These are phyloP conservation scores for Kwoniella botswanensis DNA, from an alignment of 768 basidiomycete species.

Conservation along the genomic window DNA sequence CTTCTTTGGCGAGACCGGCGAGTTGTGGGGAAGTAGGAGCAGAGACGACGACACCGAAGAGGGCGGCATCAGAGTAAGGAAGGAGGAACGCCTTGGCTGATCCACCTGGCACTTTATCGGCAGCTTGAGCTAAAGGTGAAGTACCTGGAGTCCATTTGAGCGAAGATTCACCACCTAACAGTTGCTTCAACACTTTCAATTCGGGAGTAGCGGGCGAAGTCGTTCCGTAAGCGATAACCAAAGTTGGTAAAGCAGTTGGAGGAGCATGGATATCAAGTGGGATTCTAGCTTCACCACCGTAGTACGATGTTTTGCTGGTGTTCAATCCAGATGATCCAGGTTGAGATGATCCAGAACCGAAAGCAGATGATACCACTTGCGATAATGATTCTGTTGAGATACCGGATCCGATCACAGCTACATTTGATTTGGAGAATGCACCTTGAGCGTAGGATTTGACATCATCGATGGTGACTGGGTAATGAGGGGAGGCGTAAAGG, in stretches of 20 bases:
- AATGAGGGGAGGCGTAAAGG: constrained; percentile 78
- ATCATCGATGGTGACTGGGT: constrained; percentile 61
- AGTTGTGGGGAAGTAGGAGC: constrained; percentile 69
- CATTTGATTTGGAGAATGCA: constrained; percentile 76
- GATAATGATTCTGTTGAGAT: constrained; percentile 73
- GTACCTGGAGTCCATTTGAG: constrained; percentile 85
- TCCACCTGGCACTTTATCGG: constrained; percentile 63
- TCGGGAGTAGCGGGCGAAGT: constrained; percentile 68
- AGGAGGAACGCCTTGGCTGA: constrained; percentile 76
- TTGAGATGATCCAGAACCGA: constrained; percentile 62
- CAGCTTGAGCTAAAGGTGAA: constrained; percentile 69
- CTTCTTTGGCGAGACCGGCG: constrained; percentile 59
- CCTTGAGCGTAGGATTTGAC: constrained; percentile 74
- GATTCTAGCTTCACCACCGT: constrained; percentile 87
- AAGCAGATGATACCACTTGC: constrained; percentile 73
- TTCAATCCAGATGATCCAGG: constrained; percentile 57
- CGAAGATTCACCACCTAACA: constrained; percentile 76
- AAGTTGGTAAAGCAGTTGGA: constrained; percentile 65
- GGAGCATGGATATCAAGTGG: constrained; percentile 62
- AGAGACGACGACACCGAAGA: constrained; percentile 82
- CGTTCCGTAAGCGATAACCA: constrained; percentile 88
- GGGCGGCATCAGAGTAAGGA: constrained; percentile 87
- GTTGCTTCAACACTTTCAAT: constrained; percentile 76
- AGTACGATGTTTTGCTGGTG: constrained; percentile 65
- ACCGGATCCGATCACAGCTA: constrained; percentile 85